Conservation (phyloP, 2,329 filamentous ascomycete species). For the Curvularia hawaiiensis region DNA sequence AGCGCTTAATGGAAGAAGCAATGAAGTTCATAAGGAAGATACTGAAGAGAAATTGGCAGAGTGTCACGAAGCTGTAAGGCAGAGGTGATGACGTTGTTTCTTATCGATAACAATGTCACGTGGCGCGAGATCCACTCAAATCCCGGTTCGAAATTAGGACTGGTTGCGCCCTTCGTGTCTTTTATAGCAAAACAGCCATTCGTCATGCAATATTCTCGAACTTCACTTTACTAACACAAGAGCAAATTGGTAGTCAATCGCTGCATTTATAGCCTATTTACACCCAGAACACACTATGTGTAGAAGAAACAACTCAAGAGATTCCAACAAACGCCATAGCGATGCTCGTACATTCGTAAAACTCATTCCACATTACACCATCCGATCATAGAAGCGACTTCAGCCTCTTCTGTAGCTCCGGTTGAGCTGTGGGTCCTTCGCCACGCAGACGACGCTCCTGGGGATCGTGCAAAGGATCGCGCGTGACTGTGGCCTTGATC, state of each 20-base stretch:
- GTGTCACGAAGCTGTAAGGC: conserved; percentile 51
- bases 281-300: background rate
- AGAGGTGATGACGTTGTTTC: conserved; percentile 32
- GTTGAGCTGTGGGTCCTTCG: conserved; percentile 24
- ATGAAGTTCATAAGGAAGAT: conserved; percentile 44
- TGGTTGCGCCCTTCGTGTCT: background rate
- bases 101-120: conserved; percentile 9
- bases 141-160: no score
- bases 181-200: background rate
- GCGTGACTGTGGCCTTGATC: conserved; percentile 59
- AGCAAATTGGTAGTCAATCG: background rate
- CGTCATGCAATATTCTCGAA: background rate
- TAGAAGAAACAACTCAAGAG: background rate
- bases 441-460: conserved; percentile 45
- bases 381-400: conserved; percentile 28
- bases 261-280: background rate
- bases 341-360: conserved; percentile 19
- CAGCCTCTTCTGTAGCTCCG: conserved; percentile 29
- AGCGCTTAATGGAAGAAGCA: conserved; percentile 33
- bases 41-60: conserved; percentile 48
- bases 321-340: conserved; percentile 5
- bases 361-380: conserved; percentile 17
- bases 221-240: background rate
- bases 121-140: background rate
- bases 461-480: conserved; percentile 57